Conservation (phyloP, 1,139 yeast genomes). For the Scheffersomyces lignicola region DNA sequence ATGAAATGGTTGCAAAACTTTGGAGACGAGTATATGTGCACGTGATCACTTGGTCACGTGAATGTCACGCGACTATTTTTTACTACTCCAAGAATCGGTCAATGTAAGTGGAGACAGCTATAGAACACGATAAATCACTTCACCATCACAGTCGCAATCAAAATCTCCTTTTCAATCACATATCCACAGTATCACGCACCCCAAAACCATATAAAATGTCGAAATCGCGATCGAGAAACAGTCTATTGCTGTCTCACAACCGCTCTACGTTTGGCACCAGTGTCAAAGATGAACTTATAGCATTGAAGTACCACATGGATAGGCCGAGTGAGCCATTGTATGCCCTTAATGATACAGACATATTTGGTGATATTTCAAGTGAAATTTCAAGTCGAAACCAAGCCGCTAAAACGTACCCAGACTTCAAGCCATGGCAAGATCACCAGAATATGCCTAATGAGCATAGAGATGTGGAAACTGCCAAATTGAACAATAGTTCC, state of each 20-base stretch:
- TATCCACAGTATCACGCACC: background rate
- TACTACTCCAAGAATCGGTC: no score
- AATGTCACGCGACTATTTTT: no score
- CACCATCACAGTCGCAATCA: no score
- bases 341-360: slow-evolving; percentile 29
- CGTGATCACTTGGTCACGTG: no score
- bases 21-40: no score
- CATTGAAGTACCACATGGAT: slow-evolving; percentile 39
- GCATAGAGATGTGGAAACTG: slow-evolving; percentile 23
- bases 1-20: no score
- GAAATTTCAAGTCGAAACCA: slow-evolving; percentile 5
- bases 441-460: slow-evolving; percentile 47
- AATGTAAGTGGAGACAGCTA: no score
- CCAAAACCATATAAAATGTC: slow-evolving; percentile 36
- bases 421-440: slow-evolving; percentile 78
- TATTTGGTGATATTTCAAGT: background rate
- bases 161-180: background rate
- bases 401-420: slow-evolving; percentile 65
- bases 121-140: no score
- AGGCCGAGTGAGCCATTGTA: slow-evolving; percentile 36
- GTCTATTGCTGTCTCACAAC: slow-evolving; percentile 32
- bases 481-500: slow-evolving; percentile 30
- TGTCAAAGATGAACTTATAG: slow-evolving; percentile 35
- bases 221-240: slow-evolving; percentile 35
- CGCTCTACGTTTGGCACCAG: slow-evolving; percentile 24